Base-by-base conservation (phyloP, 164 flowering plant genomes). In the Taxillus chinensis region DNA sequence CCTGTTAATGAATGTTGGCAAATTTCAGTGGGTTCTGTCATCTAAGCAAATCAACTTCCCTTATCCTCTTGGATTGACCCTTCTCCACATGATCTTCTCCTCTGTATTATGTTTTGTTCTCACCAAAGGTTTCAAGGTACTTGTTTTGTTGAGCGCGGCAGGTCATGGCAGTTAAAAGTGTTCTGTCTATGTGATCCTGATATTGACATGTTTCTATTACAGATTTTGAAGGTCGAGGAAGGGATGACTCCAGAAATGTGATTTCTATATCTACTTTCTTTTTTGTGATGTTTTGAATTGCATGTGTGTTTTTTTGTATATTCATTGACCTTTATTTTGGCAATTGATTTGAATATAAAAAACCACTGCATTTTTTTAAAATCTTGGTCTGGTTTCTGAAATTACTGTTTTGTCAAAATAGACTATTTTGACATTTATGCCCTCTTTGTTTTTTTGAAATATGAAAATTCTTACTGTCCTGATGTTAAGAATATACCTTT, bases 41-140 rank as follows among this genome's bases (percentile, higher is more conserved):
- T 93, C 98, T 3, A 88, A 93, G 80, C 86, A 88, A 76, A 86
- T 93, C 60, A 93, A 93, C 74, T 93, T 93, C 67, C 98, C 98
- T 17, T 93, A 86, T 66, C 98, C 98, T 66, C 96, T 93, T 57
- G 98, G 88, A 38, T 70, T 93, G 77, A 90, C 98, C 49, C 86
- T 93, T 13, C 86, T 93, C 67, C 98, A 93, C 79, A 93, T 93
- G 98, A 74, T 88, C 68, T 93, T 93, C 79, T 93, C 98, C 49
- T 90, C 98, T 17, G 84, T 88, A n/a, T 63, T 93, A 38, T 93
- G 98, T 63, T 88, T 88, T 73, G 15, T 82, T 45, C 79, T 93
- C 57, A 88, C 89, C 68, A 88, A 79, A 75, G 87, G 81, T 72
- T 60, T 90, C 68, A 93, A 88, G 97, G 98, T 93, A 86, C 56